Percentiles rank a stretch among this genome's conserved stretches.
Conservation (phyloP, 176 grass and related monocot genomes). For the Phoenix roebelenii region DNA sequence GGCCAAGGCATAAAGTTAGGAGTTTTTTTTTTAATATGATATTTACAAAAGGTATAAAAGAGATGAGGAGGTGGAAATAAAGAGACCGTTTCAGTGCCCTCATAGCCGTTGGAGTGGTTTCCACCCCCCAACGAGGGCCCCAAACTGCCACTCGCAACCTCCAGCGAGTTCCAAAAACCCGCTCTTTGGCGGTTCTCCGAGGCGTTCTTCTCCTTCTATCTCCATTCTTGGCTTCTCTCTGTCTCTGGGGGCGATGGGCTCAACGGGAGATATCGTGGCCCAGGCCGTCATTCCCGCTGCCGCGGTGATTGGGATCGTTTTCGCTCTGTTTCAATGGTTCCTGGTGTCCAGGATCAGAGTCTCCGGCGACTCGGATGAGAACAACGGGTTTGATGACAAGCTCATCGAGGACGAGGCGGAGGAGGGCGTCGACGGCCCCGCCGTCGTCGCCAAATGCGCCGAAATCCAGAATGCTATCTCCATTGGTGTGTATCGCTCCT, state of each 20-base stretch:
- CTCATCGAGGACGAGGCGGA: constrained; percentile 21
- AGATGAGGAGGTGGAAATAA: no score
- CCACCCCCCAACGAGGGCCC: no score
- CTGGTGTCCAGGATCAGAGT: constrained; percentile 35
- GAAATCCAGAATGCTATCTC: constrained; percentile 75
- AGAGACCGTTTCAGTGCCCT: no score
- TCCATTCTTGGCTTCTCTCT: no score
- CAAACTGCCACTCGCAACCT: no score
- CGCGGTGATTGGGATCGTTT: constrained; percentile 41
- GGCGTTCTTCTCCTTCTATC: no score
- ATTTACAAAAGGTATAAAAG: no score
- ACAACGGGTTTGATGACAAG: neutral
- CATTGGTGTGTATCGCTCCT: constrained; percentile 24
- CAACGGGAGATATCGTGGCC: constrained; percentile 21
- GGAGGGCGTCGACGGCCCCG: constrained; percentile 21
- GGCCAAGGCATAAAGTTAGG: no score
- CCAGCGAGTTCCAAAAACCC: no score
- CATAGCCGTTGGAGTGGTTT: no score
- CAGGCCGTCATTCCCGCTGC: constrained; percentile 41
- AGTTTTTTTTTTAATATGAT: no score
- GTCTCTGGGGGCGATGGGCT: constrained; percentile 13
- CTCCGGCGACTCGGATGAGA: neutral
- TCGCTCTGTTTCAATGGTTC: constrained; percentile 54
- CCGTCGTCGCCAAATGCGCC: constrained; percentile 33
- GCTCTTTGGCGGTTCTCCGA: no score